Percentiles rank a stretch among this genome's conserved stretches.
Conservation (phyloP, 202 grass and related monocot genomes). For the Panicum virgatum region DNA sequence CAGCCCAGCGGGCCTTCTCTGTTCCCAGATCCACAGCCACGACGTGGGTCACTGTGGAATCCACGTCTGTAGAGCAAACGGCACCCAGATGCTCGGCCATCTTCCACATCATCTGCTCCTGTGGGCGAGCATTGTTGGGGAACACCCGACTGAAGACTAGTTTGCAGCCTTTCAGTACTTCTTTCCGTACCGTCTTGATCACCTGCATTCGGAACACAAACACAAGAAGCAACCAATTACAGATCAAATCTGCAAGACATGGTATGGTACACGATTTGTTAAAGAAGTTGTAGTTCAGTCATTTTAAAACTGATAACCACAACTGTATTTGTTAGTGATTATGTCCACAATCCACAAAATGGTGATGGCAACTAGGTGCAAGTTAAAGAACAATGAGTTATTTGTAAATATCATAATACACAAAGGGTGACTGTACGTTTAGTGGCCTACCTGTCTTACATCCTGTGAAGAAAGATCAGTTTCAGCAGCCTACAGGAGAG, state of each 20-base stretch:
- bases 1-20: constrained; percentile 72
- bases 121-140: constrained; percentile 27
- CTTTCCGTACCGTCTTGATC: constrained; percentile 57
- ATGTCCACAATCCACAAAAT: neutral
- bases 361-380: neutral
- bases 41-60: constrained; percentile 67
- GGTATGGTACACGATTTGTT: neutral
- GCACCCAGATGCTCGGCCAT: constrained; percentile 81
- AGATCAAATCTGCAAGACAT: neutral
- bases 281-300: neutral
- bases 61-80: constrained; percentile 55
- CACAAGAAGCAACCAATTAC: neutral
- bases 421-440: neutral
- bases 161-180: constrained; percentile 78
- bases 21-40: constrained; percentile 55
- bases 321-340: constrained; percentile 16
- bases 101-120: constrained; percentile 75
- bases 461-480: constrained; percentile 47
- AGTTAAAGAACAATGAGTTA: neutral
- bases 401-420: neutral
- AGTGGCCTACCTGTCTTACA: constrained; percentile 56
- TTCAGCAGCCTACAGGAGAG: constrained; percentile 44
- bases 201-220: constrained; percentile 45
- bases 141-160: constrained; percentile 84
- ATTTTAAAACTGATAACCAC: neutral